Percentiles rank a stretch among this genome's conserved stretches.
phyloP scores from a whole-genome alignment of 768 basidiomycete species.

The Xerocomus potaroensis region DNA sequence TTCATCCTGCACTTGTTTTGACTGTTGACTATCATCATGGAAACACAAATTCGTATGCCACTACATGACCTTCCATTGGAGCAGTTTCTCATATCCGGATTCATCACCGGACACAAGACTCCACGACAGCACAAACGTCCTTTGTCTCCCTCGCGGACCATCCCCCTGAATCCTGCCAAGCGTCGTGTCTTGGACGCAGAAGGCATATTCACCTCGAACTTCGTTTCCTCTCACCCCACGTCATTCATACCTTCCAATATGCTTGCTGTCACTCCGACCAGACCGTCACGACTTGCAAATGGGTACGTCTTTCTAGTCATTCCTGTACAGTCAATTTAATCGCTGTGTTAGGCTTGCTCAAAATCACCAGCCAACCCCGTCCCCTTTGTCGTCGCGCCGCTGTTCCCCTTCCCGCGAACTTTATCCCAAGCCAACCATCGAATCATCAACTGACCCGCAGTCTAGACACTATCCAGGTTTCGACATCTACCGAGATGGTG shows the following conservation, averaged over 20 bases:
- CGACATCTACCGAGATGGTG: conserved; percentile 46
- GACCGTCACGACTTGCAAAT: conserved; percentile 30
- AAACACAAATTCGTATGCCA: conserved; percentile 39
- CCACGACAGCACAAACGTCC: conserved; percentile 53
- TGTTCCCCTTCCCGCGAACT: conserved; percentile 15
- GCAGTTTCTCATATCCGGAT: conserved; percentile 41
- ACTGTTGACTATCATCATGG: conserved; percentile 18
- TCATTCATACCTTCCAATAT: conserved; percentile 30
- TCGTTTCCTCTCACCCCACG: conserved; percentile 8
- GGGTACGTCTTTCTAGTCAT: conserved; percentile 22
- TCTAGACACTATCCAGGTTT: conserved; percentile 71
- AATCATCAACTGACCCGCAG: conserved; percentile 42
- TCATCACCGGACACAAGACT: conserved; percentile 16
- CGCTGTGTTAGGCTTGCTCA: conserved; percentile 9
- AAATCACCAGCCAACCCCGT: conserved; percentile 8
- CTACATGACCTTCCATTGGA: conserved; percentile 60
- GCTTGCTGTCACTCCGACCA: conserved; percentile 27
- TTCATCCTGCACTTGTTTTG: conserved; percentile 6
- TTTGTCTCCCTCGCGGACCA: conserved; percentile 49
- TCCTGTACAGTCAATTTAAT: conserved; percentile 35
- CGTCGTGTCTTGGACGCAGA: conserved; percentile 60
- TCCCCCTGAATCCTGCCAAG: conserved; percentile 58
- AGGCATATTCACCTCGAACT: conserved; percentile 36
- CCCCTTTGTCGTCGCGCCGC: conserved; percentile 10
- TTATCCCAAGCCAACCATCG: conserved; percentile 33